Evolutionary conservation across 352 stramenopile species (phyloP), one percentile per base, ranked within the genome.

Genomic region (Phytophthora ramorum): DNA sequence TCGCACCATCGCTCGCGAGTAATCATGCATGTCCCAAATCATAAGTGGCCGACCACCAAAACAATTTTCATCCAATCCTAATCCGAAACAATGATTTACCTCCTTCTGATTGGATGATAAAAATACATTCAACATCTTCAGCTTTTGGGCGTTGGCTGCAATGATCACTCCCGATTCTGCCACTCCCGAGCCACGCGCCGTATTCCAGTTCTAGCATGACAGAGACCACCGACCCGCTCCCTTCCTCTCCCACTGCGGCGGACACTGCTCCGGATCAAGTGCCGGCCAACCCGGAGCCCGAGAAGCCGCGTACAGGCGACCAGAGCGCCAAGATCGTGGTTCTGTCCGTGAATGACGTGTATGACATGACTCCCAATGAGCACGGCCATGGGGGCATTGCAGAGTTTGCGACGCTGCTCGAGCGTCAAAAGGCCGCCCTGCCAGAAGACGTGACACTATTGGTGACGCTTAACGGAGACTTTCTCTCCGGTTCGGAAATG

Each of bases 391-490:
- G 84, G 10, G 76, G 82, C 2, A 84, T 91, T 28, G 80, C 79
- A 13, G 76, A 91, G 59, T 72, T 91, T 19, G 83, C 83, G 30
- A 86, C 83, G n/a, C 60, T 93, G 20, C 56, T 93, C 13, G 71
- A 85, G 38, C 69, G 68, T 0, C 76, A 90, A 45, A 76, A 72
- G 14, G 70, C 75, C 14, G 54, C 59, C 9, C 47, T 92, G 17
- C 69, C 82, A 1, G 34, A 75, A 0, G 71, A 89, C 41, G 73
- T 76, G 17, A 89, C 78, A 44, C 69, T 91, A 35, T 63, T 93
- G 32, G 77, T 91, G 4, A 93, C 85, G 41, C 70, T 93, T 17
- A 93, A 93, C 48, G 85, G 85, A 35, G 85, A 93, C 62, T 93
- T 93, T 52, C 63, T 93, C 5, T 93, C 82, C 0, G 82, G 81